These are phyloP conservation scores for Cutaneotrichosporon dermatis DNA, from an alignment of 1,284 basidiomycete genomes.

Conservation along the genomic window DNA sequence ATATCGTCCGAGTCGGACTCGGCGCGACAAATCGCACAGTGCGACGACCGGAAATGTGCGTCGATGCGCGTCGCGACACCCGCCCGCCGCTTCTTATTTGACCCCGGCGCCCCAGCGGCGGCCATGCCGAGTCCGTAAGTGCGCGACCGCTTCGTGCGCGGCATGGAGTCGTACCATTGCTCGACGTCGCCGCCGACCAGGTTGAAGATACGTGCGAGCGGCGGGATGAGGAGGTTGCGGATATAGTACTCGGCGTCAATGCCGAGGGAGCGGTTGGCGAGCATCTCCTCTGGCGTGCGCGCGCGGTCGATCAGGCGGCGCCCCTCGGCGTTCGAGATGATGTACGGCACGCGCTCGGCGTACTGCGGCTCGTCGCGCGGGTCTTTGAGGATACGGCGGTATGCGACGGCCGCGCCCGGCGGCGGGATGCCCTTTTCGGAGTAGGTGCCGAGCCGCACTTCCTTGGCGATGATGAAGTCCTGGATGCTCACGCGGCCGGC, in stretches of 20 bases:
- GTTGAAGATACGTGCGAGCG: conserved; percentile 84
- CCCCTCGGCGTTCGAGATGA: conserved; percentile 69
- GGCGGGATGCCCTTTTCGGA: conserved; percentile 83
- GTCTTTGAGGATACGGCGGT: conserved; percentile 68
- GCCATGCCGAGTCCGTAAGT: conserved; percentile 35
- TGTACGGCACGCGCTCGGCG: conserved; percentile 87
- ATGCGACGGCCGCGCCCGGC: conserved; percentile 83
- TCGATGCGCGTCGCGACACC: conserved; percentile 14
- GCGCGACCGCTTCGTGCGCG: conserved; percentile 50
- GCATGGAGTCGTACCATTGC: conserved; percentile 86
- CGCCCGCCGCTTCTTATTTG: too few species aligned
- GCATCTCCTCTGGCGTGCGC: conserved; percentile 69
- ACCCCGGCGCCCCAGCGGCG: too few species aligned
- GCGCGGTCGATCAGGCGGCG: conserved; percentile 76
- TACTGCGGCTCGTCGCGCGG: conserved; percentile 81
- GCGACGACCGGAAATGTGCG: conserved; percentile 13
- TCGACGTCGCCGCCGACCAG: conserved; percentile 84
- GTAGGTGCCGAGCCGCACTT: conserved; percentile 86
- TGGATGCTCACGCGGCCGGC: conserved; percentile 74
- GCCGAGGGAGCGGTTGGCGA: conserved; percentile 64
- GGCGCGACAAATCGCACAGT: conserved; percentile 10
- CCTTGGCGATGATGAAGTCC: conserved; percentile 92
- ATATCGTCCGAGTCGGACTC: conserved; percentile 53
- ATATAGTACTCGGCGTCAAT: conserved; percentile 91
- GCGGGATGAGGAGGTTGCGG: conserved; percentile 76